Conservation (phyloP, 345 rosid genomes). For the Moricandia moricandioides region DNA sequence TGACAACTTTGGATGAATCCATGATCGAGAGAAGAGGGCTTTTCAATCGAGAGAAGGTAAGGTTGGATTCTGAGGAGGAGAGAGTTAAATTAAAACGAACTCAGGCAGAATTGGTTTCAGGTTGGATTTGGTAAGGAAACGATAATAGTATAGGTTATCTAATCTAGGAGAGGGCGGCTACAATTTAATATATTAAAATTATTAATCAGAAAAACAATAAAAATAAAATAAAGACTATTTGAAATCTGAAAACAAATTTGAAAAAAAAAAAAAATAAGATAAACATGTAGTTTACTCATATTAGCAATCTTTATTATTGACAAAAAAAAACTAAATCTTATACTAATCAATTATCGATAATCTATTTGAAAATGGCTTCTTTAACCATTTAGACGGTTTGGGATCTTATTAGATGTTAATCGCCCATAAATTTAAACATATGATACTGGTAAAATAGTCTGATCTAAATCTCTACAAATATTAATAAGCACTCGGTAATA, state of each 20-base stretch:
- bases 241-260: too few species aligned
- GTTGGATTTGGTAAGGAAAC: constrained; percentile 6
- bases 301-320: neutral
- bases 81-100: neutral
- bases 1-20: constrained; percentile 57
- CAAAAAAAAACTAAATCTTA: too few species aligned
- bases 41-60: neutral
- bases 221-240: too few species aligned
- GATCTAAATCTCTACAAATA: too few species aligned
- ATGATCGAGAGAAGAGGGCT: constrained; percentile 28
- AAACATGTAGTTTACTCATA: neutral
- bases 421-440: too few species aligned
- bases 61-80: neutral
- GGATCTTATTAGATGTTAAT: too few species aligned
- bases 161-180: neutral
- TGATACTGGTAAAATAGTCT: too few species aligned
- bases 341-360: neutral
- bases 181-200: too few species aligned
- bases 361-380: too few species aligned
- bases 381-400: too few species aligned
- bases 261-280: too few species aligned
- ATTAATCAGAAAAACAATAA: neutral
- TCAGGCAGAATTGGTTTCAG: neutral
- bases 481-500: too few species aligned
- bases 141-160: neutral